Base-by-base conservation (phyloP, 192 early-diverging fungal genomes). In the Helicostylum pulchrum region DNA sequence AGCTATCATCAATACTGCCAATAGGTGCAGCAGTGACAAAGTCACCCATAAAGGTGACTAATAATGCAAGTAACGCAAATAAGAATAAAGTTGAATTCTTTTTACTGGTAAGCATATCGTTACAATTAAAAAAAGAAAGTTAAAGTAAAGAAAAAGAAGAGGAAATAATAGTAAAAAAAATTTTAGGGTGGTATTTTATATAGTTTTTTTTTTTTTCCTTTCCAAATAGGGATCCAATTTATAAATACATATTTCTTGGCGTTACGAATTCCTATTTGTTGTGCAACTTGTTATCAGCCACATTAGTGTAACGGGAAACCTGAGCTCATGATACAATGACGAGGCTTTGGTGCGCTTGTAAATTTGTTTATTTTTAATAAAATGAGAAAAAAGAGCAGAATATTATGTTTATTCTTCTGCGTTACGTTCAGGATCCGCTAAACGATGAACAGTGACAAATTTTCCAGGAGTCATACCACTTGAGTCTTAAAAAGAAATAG, bases 391-490 rank as follows among this genome's bases (percentile, higher is more conserved):
- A 26, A 26, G 2, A 26, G 26, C 2, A 2, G 26, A 26, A 26
- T 26, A 7, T 31, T 11, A 23, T 14, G 12, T n/a, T 21, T 50
- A 50, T 32, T 53, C 26, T 23, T 31, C 15, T 19, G 4, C 20
- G 11, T n/a, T 53, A 17, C 56, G 56, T 4, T 83, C 83, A 15
- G 85, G 85, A 62, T 87, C 85, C 26, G 75, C 71, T 23, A 87
- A 53, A 6, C 81, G 71, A 69, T 85, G 83, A n/a, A 87, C 72
- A 17, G 80, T 80, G 9, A 85, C 79, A 66, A 82, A 76, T 2
- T 78, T 72, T 0, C 85, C 83, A 30, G 80, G 80, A 7, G 72
- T 69, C 14, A 91, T 82, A 66, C 74, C 86, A 50, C 76, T 83
- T 68, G 94, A 92, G 61, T 93, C 92, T n/a, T 70, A 55, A 5